phyloP scores from a whole-genome alignment of 345 rosid genomes.

The Eutrema japonicum region DNA sequence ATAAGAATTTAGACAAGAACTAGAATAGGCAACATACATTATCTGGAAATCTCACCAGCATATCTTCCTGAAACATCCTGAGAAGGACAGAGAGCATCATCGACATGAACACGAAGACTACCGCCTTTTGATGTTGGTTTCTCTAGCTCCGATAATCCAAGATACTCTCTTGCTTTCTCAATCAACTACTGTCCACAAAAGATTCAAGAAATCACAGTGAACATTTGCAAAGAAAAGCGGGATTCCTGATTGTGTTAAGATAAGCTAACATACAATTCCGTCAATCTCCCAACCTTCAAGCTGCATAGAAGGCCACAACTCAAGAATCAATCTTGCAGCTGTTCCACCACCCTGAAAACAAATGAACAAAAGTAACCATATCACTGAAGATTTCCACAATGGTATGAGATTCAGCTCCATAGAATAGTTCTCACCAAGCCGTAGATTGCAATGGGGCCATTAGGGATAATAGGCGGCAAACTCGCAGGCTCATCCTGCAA shows the following conservation, averaged over 20 bases:
- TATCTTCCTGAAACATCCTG: conserved; percentile 49
- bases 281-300: conserved; percentile 88
- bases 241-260: conserved; percentile 2
- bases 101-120: conserved; percentile 57
- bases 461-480: conserved; percentile 73
- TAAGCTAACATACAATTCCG: conserved; percentile 56
- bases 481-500: conserved; percentile 77
- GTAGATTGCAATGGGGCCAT: conserved; percentile 74
- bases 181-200: conserved; percentile 57
- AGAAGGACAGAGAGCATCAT: conserved; percentile 60
- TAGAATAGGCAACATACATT: background rate
- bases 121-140: conserved; percentile 59
- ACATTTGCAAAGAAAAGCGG: no score
- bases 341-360: conserved; percentile 83
- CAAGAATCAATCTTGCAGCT: conserved; percentile 83
- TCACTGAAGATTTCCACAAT: background rate
- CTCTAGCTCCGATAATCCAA: conserved; percentile 74
- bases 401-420: background rate
- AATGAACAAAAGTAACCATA: conserved; percentile 21
- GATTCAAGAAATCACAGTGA: conserved; percentile 6
- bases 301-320: conserved; percentile 70
- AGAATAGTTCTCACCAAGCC: conserved; percentile 61
- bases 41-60: conserved; percentile 57
- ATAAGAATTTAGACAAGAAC: conserved; percentile 19
- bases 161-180: conserved; percentile 65